These are phyloP conservation scores for Fusarium miscanthi DNA, from an alignment of 2,329 filamentous ascomycete genomes.

Conservation along the genomic window DNA sequence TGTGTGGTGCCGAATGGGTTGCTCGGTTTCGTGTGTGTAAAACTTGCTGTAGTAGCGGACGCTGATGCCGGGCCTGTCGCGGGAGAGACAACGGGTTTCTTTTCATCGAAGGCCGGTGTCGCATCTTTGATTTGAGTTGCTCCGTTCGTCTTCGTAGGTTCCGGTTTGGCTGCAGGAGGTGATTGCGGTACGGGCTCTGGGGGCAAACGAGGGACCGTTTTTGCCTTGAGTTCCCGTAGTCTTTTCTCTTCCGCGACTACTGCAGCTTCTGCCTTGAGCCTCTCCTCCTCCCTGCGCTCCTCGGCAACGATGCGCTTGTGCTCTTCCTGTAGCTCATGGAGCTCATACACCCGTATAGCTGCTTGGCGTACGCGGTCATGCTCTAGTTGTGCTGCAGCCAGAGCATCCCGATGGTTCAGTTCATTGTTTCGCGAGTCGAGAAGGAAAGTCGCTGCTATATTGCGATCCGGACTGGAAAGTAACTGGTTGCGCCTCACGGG, in stretches of 20 bases:
- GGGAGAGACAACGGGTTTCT: conserved; percentile 27
- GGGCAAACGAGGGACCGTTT: conserved; percentile 57
- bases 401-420: conserved; percentile 71
- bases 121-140: conserved; percentile 37
- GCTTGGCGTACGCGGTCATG: conserved; percentile 72
- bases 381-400: conserved; percentile 72
- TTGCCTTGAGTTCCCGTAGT: conserved; percentile 60
- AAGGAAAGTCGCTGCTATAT: conserved; percentile 70
- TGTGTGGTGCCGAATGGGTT: conserved; percentile 38
- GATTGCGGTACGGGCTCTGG: conserved; percentile 49
- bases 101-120: conserved; percentile 34
- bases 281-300: conserved; percentile 60
- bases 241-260: conserved; percentile 60
- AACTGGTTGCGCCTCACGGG: conserved; percentile 54
- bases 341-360: conserved; percentile 60
- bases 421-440: conserved; percentile 71
- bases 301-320: conserved; percentile 56
- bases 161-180: conserved; percentile 39
- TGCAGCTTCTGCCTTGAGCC: conserved; percentile 57
- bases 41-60: conserved; percentile 35
- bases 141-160: conserved; percentile 35
- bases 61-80: conserved; percentile 19
- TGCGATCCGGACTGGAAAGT: conserved; percentile 56
- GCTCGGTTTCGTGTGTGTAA: conserved; percentile 39
- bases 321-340: conserved; percentile 60